Base-by-base conservation (phyloP, 768 basidiomycete genomes). In the Mycena sanguinolenta region DNA sequence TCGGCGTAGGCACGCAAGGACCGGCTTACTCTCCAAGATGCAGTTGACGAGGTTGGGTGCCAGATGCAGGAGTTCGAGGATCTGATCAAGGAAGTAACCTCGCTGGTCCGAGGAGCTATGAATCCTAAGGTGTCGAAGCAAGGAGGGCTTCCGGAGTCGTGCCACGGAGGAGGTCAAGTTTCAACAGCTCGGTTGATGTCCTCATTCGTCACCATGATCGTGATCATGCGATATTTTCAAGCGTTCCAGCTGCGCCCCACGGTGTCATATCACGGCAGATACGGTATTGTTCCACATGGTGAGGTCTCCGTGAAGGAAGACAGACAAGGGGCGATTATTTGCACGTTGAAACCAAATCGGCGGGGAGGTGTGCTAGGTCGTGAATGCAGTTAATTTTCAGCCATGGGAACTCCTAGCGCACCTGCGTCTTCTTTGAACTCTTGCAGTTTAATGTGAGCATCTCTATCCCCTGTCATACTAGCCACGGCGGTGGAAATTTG, bases 31-130 rank as follows among this genome's bases (percentile, higher is more conserved):
- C n/a, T n/a, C n/a, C n/a, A 58, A 58, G 16, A 9, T 1, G 25
- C 57, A 58, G 7, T 58, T 25, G 9, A 58, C 17, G 58, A 58
- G 12, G 27, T 58, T 42, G 38, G 58, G 27, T 16, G 38, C 58
- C 19, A 28, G 25, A 42, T 27, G 58, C 9, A 58, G 58, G 38
- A 58, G 39, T 21, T 58, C 6, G 9, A 58, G 9, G n/a, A 58
- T 42, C 28, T 58, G 27, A 13, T 4, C 2, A n/a, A 2, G 9
- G 25, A 13, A 9, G 25, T 25, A 23, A 21, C 58, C 3, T 14
- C 44, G 4, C 44, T 17, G 21, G 1, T 46, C 21, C 6, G n/a
- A 10, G 13, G 13, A 2, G n/a, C 44, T 5, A n/a, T 27, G 38
- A 58, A 58, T 44, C 12, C 17, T 28, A 1, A 58, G 19, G 9